Evolutionary conservation across 2,329 filamentous ascomycete species (phyloP).

Genomic region (Pyricularia grisea): DNA sequence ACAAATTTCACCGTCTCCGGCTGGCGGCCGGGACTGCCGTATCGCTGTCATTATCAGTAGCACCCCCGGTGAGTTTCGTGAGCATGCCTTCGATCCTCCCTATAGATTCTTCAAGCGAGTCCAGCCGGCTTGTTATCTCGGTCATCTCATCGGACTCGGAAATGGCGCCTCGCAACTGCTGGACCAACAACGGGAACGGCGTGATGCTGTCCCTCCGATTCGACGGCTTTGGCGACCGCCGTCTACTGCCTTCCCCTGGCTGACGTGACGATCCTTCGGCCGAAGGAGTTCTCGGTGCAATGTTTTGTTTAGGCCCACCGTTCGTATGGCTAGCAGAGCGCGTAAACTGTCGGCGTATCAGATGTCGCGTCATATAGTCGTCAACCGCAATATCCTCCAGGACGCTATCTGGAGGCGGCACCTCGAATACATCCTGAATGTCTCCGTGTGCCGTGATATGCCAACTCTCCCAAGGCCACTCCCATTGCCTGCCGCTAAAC

Average conservation of each 20-base stretch:
- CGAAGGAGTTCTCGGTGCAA: neutral
- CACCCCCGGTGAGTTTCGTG: constrained; percentile 13
- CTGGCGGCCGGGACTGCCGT: neutral
- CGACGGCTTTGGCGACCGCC: constrained; percentile 18
- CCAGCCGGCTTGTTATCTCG: constrained; percentile 33
- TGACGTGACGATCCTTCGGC: neutral
- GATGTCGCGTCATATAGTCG: constrained; percentile 47
- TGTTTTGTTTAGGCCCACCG: neutral
- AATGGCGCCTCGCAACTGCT: constrained; percentile 40
- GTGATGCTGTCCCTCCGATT: constrained; percentile 45
- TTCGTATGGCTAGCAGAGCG: constrained; percentile 21
- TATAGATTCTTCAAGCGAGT: constrained; percentile 39
- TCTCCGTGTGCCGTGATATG: constrained; percentile 63
- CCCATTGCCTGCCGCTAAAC: constrained; percentile 19
- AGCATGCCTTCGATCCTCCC: constrained; percentile 24
- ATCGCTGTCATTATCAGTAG: neutral
- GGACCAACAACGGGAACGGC: constrained; percentile 31
- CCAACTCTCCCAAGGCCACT: constrained; percentile 57
- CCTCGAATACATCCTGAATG: constrained; percentile 50
- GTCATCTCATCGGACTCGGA: constrained; percentile 33
- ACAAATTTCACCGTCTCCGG: neutral
- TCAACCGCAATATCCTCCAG: constrained; percentile 48
- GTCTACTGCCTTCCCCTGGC: neutral
- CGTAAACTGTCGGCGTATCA: constrained; percentile 48
- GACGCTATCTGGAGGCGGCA: constrained; percentile 54